Evolutionary conservation across 2,329 filamentous ascomycete species (phyloP).

Genomic region (Lachnellula arida): DNA sequence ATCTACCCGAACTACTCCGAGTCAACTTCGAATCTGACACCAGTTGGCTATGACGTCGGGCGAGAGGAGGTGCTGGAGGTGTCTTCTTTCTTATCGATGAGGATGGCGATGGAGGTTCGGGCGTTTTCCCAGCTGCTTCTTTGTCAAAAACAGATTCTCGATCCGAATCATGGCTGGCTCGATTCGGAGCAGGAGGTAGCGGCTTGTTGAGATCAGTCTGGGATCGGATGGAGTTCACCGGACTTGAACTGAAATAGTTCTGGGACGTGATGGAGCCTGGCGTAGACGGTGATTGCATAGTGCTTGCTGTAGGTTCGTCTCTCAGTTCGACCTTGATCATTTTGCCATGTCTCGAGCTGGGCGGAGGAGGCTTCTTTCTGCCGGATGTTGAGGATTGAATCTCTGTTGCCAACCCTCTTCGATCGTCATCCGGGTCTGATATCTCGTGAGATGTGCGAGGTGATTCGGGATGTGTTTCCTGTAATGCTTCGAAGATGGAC

Average conservation of each 20-base stretch:
- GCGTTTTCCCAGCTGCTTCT: conserved; percentile 48
- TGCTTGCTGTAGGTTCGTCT: conserved; percentile 34
- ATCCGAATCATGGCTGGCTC: conserved; percentile 39
- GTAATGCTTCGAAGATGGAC: conserved; percentile 51
- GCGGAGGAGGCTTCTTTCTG: conserved; percentile 67
- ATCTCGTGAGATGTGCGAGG: conserved; percentile 56
- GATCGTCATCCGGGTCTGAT: conserved; percentile 50
- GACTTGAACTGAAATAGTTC: conserved; percentile 19
- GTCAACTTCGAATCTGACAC: conserved; percentile 25
- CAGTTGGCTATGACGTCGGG: conserved; percentile 31
- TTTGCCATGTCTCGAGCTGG: conserved; percentile 74
- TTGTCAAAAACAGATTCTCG: conserved; percentile 49
- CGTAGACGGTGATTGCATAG: conserved; percentile 29
- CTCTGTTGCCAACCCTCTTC: conserved; percentile 31
- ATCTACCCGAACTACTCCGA: conserved; percentile 20
- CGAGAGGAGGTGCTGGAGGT: conserved; percentile 38
- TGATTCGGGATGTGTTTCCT: conserved; percentile 40
- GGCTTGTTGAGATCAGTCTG: conserved; percentile 56
- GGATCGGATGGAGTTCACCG: conserved; percentile 25
- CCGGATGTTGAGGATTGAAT: conserved; percentile 33
- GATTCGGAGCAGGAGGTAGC: conserved; percentile 49
- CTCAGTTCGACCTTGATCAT: conserved; percentile 53
- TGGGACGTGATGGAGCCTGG: conserved; percentile 19
- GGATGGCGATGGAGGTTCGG: conserved; percentile 38
- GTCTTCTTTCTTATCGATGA: conserved; percentile 30